These are phyloP conservation scores for Cercis canadensis DNA, from an alignment of 306 rosid species.

Conservation along the genomic window DNA sequence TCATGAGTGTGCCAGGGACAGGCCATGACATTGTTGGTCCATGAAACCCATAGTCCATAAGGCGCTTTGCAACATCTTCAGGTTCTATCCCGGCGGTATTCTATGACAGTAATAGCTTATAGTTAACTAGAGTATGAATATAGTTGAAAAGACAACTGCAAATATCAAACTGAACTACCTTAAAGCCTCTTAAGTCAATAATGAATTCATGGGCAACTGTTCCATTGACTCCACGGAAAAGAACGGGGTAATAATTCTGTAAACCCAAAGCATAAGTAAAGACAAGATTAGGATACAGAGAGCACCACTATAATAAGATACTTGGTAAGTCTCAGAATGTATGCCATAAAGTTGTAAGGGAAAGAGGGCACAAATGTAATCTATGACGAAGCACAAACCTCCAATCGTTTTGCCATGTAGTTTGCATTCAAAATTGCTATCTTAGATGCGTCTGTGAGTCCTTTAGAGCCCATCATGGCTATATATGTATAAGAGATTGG, in stretches of 20 bases:
- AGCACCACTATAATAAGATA: no score
- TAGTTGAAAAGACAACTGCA: constrained; percentile 7
- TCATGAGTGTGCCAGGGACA: constrained; percentile 98
- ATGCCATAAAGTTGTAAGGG: neutral
- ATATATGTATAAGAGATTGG: constrained; percentile 97
- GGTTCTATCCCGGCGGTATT: constrained; percentile 91
- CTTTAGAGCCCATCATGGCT: constrained; percentile 99
- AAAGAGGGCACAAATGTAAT: constrained; percentile 10
- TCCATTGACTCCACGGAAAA: constrained; percentile 99
- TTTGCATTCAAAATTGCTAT: constrained; percentile 96
- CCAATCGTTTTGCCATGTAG: constrained; percentile 97
- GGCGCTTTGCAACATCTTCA: constrained; percentile 97
- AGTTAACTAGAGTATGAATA: constrained; percentile 34
- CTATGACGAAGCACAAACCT: constrained; percentile 58
- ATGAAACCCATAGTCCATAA: constrained; percentile 96
- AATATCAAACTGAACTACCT: constrained; percentile 58
- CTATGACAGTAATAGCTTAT: constrained; percentile 49
- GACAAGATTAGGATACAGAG: constrained; percentile 27
- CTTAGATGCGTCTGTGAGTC: constrained; percentile 95
- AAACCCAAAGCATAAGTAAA: constrained; percentile 33
- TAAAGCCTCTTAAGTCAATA: constrained; percentile 92
- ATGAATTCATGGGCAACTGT: constrained; percentile 96
- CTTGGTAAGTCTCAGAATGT: no score
- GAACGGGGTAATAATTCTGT: constrained; percentile 83
- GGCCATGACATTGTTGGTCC: constrained; percentile 99